phyloP scores from a whole-genome alignment of 73 alveolate species.

The Paramecium sonneborni region DNA sequence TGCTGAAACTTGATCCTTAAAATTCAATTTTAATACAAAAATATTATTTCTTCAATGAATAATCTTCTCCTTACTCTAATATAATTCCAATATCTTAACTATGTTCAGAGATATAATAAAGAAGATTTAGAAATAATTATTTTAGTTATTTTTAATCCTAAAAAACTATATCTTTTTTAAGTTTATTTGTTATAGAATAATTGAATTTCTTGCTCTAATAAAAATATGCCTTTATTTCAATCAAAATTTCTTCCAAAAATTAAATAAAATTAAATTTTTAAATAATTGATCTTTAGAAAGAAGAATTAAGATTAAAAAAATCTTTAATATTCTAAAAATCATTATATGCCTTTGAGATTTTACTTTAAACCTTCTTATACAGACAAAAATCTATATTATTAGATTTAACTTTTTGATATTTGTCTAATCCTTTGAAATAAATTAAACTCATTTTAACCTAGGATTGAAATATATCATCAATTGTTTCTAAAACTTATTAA shows the following conservation, averaged over 20 bases:
- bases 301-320: neutral
- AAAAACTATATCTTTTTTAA: neutral
- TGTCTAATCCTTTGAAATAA: neutral
- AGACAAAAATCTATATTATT: neutral
- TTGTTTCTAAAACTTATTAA: neutral
- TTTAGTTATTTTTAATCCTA: neutral
- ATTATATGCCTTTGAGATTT: neutral
- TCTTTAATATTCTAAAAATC: neutral
- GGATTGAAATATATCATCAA: neutral
- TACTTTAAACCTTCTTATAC: neutral
- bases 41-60: neutral
- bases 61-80: neutral
- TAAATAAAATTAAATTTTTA: neutral
- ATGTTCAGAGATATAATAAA: neutral
- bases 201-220: neutral
- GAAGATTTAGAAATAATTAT: neutral
- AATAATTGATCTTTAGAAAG: neutral
- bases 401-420: neutral
- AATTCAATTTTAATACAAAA: neutral
- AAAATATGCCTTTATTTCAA: neutral
- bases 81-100: neutral
- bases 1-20: neutral
- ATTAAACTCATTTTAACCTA: neutral
- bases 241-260: neutral
- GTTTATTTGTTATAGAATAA: neutral